Conservation (phyloP, 2,329 filamentous ascomycete genomes). For the Fusarium sarcochroum region DNA sequence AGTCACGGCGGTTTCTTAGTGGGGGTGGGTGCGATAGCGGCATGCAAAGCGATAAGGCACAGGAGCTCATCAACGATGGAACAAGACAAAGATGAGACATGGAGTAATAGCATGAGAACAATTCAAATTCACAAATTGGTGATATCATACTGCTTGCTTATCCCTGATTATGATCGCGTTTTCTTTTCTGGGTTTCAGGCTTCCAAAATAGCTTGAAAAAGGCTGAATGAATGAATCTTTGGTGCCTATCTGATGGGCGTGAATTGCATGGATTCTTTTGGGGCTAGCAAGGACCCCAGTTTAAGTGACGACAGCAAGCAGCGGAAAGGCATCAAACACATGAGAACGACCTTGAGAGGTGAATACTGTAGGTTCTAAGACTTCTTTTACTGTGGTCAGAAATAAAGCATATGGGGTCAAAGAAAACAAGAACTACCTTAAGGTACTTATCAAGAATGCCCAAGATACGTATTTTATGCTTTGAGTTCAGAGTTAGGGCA, state of each 20-base stretch:
- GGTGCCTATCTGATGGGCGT: constrained; percentile 35
- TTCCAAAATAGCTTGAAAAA: no score
- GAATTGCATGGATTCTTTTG: constrained; percentile 35
- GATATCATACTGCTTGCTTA: neutral
- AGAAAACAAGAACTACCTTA: neutral
- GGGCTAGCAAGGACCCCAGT: constrained; percentile 42
- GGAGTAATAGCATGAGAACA: no score
- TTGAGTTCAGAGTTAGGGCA: constrained; percentile 3
- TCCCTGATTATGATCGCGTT: no score
- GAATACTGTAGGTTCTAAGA: neutral
- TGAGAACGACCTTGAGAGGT: constrained; percentile 20
- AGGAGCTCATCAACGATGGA: neutral
- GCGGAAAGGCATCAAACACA: constrained; percentile 38
- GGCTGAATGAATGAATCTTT: no score
- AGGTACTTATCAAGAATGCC: neutral
- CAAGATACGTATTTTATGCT: neutral
- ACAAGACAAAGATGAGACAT: no score
- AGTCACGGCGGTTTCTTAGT: constrained; percentile 42
- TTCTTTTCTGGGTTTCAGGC: no score
- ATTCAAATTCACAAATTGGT: no score
- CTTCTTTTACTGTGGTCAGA: neutral
- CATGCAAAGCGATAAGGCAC: constrained; percentile 41
- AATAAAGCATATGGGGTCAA: neutral
- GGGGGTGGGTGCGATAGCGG: constrained; percentile 41
- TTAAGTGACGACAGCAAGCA: constrained; percentile 41